Conservation (phyloP, 2,329 filamentous ascomycete genomes). For the Aschersonia sp. region DNA sequence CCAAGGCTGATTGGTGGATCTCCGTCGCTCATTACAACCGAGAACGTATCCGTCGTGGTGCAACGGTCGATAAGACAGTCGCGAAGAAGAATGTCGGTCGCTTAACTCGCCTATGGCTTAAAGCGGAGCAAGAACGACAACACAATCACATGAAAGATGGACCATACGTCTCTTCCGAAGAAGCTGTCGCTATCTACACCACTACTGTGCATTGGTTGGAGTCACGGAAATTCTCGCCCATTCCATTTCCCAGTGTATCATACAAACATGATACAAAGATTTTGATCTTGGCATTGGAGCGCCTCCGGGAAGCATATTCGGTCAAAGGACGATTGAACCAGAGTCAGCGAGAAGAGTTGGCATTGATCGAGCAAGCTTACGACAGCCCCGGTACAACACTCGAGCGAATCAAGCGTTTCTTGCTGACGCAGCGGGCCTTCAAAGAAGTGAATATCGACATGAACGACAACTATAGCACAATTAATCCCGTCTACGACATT, state of each 20-base stretch:
- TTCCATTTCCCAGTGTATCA: slow-evolving; percentile 95
- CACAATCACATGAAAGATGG: slow-evolving; percentile 99
- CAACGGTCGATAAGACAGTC: slow-evolving; percentile 96
- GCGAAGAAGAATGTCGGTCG: slow-evolving; percentile 98
- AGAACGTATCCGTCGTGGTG: slow-evolving; percentile 88
- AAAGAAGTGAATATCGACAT: slow-evolving; percentile 99
- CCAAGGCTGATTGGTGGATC: slow-evolving; percentile 99
- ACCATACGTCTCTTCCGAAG: slow-evolving; percentile 94
- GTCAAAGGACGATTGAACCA: slow-evolving; percentile 95
- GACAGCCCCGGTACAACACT: slow-evolving; percentile 93
- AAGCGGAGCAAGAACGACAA: slow-evolving; percentile 94
- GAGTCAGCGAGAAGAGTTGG: slow-evolving; percentile 91
- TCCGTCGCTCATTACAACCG: slow-evolving; percentile 98
- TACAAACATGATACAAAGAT: slow-evolving; percentile 99
- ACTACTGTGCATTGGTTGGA: slow-evolving; percentile 98
- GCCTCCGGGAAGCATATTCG: slow-evolving; percentile 87
- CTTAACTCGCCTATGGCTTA: slow-evolving; percentile 88
- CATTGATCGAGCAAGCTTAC: slow-evolving; percentile 94
- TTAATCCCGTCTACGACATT: slow-evolving; percentile 97
- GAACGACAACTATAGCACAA: slow-evolving; percentile 99
- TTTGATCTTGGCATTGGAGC: slow-evolving; percentile 83
- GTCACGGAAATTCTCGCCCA: slow-evolving; percentile 94
- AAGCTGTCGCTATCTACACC: slow-evolving; percentile 96
- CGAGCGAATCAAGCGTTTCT: slow-evolving; percentile 91
- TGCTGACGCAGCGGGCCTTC: slow-evolving; percentile 93